Percentiles rank a stretch among this genome's conserved stretches.
Evolutionary conservation across 352 stramenopile genomes (phyloP).

Genomic region (Paralagenidium karlingii): DNA sequence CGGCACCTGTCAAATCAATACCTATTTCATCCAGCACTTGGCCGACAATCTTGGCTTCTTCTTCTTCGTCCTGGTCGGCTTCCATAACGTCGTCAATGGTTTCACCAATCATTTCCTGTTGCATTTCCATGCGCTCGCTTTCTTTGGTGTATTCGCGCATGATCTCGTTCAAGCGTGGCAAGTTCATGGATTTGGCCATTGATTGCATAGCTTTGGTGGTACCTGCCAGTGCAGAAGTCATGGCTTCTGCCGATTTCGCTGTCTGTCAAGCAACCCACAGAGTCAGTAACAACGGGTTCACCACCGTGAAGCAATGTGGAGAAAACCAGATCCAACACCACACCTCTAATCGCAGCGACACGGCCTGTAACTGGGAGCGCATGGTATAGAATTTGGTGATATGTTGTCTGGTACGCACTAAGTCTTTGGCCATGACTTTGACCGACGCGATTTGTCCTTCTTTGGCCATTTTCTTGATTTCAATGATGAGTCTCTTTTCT

Average conservation of each 20-base stretch:
- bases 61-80: constrained; percentile 90
- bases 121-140: constrained; percentile 97
- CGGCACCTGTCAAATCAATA: constrained; percentile 86
- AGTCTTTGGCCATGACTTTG: constrained; percentile 96
- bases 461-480: constrained; percentile 97
- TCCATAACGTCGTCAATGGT: constrained; percentile 96
- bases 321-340: constrained; percentile 1
- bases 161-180: constrained; percentile 94
- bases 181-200: constrained; percentile 93
- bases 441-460: constrained; percentile 93
- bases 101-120: constrained; percentile 96
- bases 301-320: not conserved
- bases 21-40: constrained; percentile 97
- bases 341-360: constrained; percentile 84
- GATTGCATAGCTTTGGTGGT: constrained; percentile 76
- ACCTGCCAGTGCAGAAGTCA: constrained; percentile 79
- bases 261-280: constrained; percentile 54
- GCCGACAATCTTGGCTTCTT: constrained; percentile 93
- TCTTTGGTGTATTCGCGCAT: constrained; percentile 97
- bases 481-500: constrained; percentile 92
- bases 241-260: constrained; percentile 94
- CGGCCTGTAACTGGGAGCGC: constrained; percentile 92
- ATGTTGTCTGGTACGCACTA: constrained; percentile 92
- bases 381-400: constrained; percentile 98
- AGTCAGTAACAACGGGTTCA: not conserved